Evolutionary conservation across 139 green algal species (phyloP).

Genomic region (Micromonas commoda): DNA sequence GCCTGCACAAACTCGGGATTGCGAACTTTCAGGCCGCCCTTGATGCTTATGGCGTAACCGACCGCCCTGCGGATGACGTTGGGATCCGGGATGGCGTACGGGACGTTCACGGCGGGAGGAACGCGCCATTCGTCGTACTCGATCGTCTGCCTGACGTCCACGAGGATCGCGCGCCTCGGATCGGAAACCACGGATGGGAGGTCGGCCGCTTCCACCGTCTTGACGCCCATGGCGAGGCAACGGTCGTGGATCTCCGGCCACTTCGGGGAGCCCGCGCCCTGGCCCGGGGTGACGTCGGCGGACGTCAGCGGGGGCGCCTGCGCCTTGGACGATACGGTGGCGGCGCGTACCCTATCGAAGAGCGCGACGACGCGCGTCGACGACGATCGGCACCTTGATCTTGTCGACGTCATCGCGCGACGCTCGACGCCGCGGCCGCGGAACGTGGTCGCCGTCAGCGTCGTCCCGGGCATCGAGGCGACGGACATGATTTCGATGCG

Average conservation of each 20-base stretch:
- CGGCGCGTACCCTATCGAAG: not conserved
- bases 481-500: too few relatives aligned
- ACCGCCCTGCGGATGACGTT: not conserved
- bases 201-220: not conserved
- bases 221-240: not conserved
- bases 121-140: slow-evolving; percentile 19
- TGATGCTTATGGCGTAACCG: slow-evolving; percentile 18
- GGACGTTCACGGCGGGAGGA: not conserved
- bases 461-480: too few relatives aligned
- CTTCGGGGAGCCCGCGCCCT: not conserved
- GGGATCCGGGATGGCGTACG: not conserved
- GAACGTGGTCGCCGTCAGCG: too few relatives aligned
- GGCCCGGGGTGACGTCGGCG: not conserved
- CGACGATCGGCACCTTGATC: not conserved
- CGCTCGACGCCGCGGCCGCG: not conserved
- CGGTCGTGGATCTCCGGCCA: not conserved
- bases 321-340: too few relatives aligned
- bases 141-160: slow-evolving; percentile 4
- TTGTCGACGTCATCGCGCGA: not conserved
- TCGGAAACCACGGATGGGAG: not conserved
- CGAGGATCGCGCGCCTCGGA: not conserved
- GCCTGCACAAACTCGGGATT: not conserved
- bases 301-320: not conserved
- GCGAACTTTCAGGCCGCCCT: slow-evolving; percentile 20
- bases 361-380: not conserved